Evolutionary conservation across 148 eudicot genomes (phyloP), one percentile per base, ranked within the genome.

Genomic region (Vaccinium myrtillus): DNA sequence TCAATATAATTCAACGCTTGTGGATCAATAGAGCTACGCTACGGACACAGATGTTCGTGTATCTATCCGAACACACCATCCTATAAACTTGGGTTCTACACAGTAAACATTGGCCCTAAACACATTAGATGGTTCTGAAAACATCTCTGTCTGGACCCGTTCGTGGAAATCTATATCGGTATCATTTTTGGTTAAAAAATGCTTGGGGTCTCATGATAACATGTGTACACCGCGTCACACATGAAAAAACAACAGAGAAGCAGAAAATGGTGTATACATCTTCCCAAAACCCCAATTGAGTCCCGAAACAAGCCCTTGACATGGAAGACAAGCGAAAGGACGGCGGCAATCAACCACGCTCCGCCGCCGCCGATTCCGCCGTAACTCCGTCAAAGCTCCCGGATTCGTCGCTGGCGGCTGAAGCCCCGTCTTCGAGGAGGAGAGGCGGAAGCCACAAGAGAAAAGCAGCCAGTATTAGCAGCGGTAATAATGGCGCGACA

Each of bases 251-350:
- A 9, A 11, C 14, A 48, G 18, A 56, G 56, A 13, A 70, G 23
- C 30, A n/a, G 70, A 78, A 39, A 50, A 32, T 6, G 70, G 16
- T 46, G 84, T 18, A 56, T 49, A 32, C 36, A 78, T 18, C 16
- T 46, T 56, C 58, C 13, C 25, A 71, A 59, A n/a, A 15, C 50
- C 39, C 30, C 49, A 49, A 18, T 5, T 27, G 75, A 48, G 21
- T 63, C 16, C n/a, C 82, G 56, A 84, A 76, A 67, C 87, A 59
- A 77, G 80, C 85, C 86, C 83, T 78, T 10, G 74, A 69, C 4
- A 69, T 95, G 98, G 96, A 93, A 46, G 98, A 95, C 10, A 95
- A 90, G 85, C 91, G 91, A 81, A 91, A 89, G 53, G 94, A 91
- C 69, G 59, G 85, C 83, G 92, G 89, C 58, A 82, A 81, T 48